Conservation (phyloP, 768 basidiomycete genomes). For the Termitomyces sp. region DNA sequence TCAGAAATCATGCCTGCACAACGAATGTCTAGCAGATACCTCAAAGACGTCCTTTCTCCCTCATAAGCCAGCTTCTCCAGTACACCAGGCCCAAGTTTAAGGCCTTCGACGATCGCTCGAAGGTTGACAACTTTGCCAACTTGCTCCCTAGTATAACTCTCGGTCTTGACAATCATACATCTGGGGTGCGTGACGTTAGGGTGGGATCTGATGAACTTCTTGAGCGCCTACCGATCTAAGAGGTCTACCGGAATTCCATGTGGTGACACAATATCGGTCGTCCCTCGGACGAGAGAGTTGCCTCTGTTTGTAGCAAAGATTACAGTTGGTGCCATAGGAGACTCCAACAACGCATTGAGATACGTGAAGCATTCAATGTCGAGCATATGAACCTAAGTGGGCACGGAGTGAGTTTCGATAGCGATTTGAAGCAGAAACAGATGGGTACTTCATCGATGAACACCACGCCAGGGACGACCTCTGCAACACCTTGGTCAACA, state of each 20-base stretch:
- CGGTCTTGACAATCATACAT: slow-evolving; percentile 94
- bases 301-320: slow-evolving; percentile 97
- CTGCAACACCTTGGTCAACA: slow-evolving; percentile 97
- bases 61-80: slow-evolving; percentile 78
- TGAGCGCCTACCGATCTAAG: slow-evolving; percentile 69
- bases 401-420: background rate
- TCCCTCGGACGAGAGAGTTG: slow-evolving; percentile 88
- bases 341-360: slow-evolving; percentile 92
- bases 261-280: slow-evolving; percentile 85
- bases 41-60: slow-evolving; percentile 77
- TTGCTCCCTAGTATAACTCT: slow-evolving; percentile 77
- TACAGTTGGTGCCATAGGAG: slow-evolving; percentile 95
- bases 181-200: slow-evolving; percentile 30
- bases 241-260: slow-evolving; percentile 95
- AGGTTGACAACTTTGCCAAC: slow-evolving; percentile 84
- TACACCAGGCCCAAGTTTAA: slow-evolving; percentile 72
- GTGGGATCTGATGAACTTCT: background rate
- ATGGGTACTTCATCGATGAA: slow-evolving; percentile 92
- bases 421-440: background rate
- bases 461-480: slow-evolving; percentile 95
- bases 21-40: slow-evolving; percentile 36
- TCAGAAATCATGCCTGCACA: background rate
- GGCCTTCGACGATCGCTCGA: slow-evolving; percentile 82
- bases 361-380: slow-evolving; percentile 99
- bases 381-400: slow-evolving; percentile 97